Evolutionary conservation across 768 basidiomycete species (phyloP).

Genomic region (Rhodotorula sphaerocarpa): DNA sequence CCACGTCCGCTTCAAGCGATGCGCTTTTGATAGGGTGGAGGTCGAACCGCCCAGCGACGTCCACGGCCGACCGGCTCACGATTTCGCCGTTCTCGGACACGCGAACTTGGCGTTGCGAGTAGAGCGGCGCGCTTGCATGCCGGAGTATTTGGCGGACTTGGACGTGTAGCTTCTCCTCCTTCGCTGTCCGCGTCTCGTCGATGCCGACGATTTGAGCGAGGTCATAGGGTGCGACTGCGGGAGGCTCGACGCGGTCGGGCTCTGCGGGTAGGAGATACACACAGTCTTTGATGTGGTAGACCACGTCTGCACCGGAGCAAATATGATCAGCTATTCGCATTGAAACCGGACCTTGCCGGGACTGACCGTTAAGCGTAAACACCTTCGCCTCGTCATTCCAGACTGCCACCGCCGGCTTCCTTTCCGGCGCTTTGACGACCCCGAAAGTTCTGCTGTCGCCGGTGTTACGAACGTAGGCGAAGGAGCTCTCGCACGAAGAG

Average conservation of each 20-base stretch:
- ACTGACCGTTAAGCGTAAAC: no score
- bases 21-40: no score
- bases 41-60: background rate
- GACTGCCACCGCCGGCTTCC: no score
- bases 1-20: no score
- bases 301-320: background rate
- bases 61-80: background rate
- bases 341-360: no score
- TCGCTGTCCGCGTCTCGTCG: background rate
- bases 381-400: no score
- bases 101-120: background rate
- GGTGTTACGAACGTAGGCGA: background rate
- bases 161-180: no score
- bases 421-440: no score
- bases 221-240: background rate
- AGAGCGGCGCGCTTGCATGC: background rate
- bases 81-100: no score
- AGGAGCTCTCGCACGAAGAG: background rate
- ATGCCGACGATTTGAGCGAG: constrained; percentile 1
- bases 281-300: background rate
- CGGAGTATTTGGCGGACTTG: no score
- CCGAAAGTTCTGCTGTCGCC: no score
- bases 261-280: background rate
- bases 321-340: no score
- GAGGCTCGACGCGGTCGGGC: background rate